Evolutionary conservation across 208 protist genomes (phyloP).

Genomic region (Angomonas deanei): DNA sequence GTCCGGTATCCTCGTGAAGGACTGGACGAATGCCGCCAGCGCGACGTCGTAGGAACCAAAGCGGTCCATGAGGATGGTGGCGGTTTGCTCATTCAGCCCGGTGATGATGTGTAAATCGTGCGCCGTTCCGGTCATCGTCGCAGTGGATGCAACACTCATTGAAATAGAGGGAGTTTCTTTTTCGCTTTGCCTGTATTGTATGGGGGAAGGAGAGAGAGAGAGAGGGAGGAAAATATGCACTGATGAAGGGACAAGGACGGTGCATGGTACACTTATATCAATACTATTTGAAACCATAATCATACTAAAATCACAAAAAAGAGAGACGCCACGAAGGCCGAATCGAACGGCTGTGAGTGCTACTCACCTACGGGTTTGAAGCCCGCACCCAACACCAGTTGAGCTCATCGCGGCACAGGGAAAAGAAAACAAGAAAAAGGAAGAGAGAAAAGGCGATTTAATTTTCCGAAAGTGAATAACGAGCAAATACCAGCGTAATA

Average conservation of each 20-base stretch:
- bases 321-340: constrained; percentile 84
- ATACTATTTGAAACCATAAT: no score
- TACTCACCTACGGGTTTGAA: constrained; percentile 88
- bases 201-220: no score
- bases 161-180: constrained; percentile 19
- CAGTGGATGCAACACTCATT: no score
- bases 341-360: constrained; percentile 92
- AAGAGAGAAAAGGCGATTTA: background rate
- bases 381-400: constrained; percentile 74
- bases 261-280: no score
- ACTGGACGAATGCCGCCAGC: constrained; percentile 78
- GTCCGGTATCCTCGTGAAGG: constrained; percentile 35
- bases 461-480: background rate
- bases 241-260: no score
- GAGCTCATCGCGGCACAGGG: constrained; percentile 49
- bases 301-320: constrained; percentile 25
- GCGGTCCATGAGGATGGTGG: constrained; percentile 53
- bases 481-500: no score
- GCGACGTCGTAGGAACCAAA: constrained; percentile 57
- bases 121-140: background rate
- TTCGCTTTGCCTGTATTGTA: background rate
- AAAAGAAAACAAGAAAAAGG: background rate
- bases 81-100: constrained; percentile 41
- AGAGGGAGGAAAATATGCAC: no score
- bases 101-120: constrained; percentile 54